Conservation (phyloP, 495 filamentous ascomycete species). For the Pseudoneurospora amorphoporcata region DNA sequence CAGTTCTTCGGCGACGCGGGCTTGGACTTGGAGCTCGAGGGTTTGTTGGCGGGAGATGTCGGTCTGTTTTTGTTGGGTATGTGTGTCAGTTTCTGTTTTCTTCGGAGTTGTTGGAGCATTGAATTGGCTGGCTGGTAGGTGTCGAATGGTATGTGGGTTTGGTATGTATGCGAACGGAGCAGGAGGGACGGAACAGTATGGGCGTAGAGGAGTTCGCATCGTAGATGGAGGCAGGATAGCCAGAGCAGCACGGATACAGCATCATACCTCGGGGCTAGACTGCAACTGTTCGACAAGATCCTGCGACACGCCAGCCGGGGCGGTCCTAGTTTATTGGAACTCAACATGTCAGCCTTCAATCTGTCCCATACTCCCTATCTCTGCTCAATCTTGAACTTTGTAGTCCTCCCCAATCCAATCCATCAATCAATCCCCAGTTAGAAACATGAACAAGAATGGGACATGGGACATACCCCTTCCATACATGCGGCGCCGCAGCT, state of each 20-base stretch:
- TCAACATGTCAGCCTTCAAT: neutral
- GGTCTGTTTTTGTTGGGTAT: constrained; percentile 41
- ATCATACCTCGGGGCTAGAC: constrained; percentile 70
- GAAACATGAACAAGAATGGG: neutral
- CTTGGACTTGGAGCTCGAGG: constrained; percentile 80
- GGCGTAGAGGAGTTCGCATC: constrained; percentile 1
- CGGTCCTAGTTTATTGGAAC: constrained; percentile 44
- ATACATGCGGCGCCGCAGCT: constrained; percentile 31
- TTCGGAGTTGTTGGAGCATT: neutral
- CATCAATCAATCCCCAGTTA: neutral
- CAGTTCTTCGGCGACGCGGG: constrained; percentile 78
- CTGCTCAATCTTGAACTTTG: neutral
- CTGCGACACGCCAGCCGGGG: constrained; percentile 78
- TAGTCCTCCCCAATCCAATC: neutral
- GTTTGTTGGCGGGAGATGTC: constrained; percentile 75
- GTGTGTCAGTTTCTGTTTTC: neutral
- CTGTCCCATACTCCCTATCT: neutral
- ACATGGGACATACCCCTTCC: constrained; percentile 33
- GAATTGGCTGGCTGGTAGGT: constrained; percentile 1
- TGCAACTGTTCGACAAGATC: constrained; percentile 75
- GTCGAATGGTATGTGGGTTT: neutral
- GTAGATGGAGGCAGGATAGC: neutral
- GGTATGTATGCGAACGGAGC: constrained; percentile 2
- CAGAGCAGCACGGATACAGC: constrained; percentile 8
- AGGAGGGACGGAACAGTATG: neutral